Base-by-base conservation (phyloP, 805 yeast genomes). In the Cyberlindnera meyerae region DNA sequence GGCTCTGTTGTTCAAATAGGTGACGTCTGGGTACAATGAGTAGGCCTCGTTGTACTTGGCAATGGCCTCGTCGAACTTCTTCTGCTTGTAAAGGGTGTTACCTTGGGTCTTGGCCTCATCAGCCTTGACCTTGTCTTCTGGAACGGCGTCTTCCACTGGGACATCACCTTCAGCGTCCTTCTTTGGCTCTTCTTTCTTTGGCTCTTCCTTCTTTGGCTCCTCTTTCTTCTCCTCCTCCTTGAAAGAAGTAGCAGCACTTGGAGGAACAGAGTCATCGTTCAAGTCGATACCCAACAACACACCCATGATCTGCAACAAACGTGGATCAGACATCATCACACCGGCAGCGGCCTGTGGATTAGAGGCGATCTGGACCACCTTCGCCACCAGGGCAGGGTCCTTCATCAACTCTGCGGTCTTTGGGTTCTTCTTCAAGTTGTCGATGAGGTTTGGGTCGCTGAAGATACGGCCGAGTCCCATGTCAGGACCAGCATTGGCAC, bases 1-100 rank as follows among this genome's bases (percentile, higher is more conserved):
- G 27, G 98, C 93, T 55, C 94, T 79, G 71, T 93, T 93, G 70
- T 94, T 93, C 60, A 93, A 72, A 60, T 83, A 93, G 1, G 97
- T 90, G 55, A 90, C 86, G 58, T 93, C 97, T 55, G 79, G 73
- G 64, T 70, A 63, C 15, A 78, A 59, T 24, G 79, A 82, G 83
- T 87, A 93, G 2, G 99, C 99, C 57, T 79, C 73, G 57, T 84
- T 70, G 66, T 93, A 93, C 44, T 77, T 68, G 39, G 66, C 86
- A 58, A 93, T 90, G 29, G 99, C 98, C 55, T 82, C 95, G 56
- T 87, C 96, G 49, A 93, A 93, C 55, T 88, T 71, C 59, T 82
- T 83, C 48, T 79, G 69, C 64, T 93, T 93, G 73, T 93, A 93
- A 31, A 84, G 68, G 33, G 73, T 68, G 65, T 93, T 93, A 47